phyloP scores from a whole-genome alignment of 345 rosid species.

The Citrus australasica region DNA sequence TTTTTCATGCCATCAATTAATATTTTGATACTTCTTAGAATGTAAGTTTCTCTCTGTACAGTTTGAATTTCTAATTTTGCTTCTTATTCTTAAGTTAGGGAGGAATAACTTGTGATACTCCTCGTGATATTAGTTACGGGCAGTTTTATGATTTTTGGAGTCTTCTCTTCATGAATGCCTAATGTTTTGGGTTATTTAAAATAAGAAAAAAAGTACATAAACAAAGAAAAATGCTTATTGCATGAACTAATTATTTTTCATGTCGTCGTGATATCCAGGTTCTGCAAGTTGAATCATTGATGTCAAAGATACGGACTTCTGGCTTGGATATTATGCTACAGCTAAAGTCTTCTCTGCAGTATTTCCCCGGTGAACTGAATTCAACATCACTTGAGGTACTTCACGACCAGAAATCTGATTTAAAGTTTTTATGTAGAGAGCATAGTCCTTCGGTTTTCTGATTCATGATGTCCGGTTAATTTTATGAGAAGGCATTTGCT shows the following conservation, averaged over 20 bases:
- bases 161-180: neutral
- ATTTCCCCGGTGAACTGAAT: slow-evolving; percentile 62
- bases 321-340: slow-evolving; percentile 53
- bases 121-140: neutral
- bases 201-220: too few relatives aligned
- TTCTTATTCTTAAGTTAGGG: neutral
- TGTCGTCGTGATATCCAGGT: slow-evolving; percentile 47
- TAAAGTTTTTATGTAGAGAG: slow-evolving; percentile 4
- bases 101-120: neutral
- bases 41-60: neutral
- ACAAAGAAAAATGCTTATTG: neutral
- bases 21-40: neutral
- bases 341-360: slow-evolving; percentile 47
- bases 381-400: slow-evolving; percentile 77
- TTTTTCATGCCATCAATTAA: neutral
- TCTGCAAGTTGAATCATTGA: slow-evolving; percentile 64
- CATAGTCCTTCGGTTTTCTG: neutral
- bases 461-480: neutral
- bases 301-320: slow-evolving; percentile 59
- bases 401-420: slow-evolving; percentile 6
- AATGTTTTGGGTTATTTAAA: neutral
- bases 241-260: slow-evolving; percentile 10
- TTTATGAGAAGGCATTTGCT: neutral
- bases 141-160: neutral
- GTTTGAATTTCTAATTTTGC: neutral